Evolutionary conservation across 2,329 filamentous ascomycete species (phyloP).

Genomic region (Aspergillus sp.): DNA sequence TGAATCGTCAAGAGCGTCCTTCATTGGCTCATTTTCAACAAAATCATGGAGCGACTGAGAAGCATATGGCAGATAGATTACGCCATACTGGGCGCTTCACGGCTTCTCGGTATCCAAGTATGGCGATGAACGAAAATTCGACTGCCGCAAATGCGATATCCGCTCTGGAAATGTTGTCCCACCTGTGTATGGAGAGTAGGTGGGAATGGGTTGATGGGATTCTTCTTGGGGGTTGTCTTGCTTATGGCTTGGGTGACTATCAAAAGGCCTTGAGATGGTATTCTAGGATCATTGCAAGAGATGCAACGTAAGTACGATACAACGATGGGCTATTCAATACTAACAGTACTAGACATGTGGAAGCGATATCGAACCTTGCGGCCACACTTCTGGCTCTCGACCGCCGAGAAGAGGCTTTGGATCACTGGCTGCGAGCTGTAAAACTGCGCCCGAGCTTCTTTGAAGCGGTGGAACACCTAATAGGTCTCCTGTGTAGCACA

Average conservation of each 20-base stretch:
- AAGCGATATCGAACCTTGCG: constrained; percentile 89
- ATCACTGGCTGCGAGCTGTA: constrained; percentile 80
- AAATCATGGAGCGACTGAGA: constrained; percentile 18
- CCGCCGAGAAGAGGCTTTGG: constrained; percentile 76
- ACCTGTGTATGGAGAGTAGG: constrained; percentile 70
- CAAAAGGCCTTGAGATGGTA: constrained; percentile 58
- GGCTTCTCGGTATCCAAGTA: constrained; percentile 28
- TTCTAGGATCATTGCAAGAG: constrained; percentile 52
- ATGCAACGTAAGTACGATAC: constrained; percentile 46
- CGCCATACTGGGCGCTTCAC: constrained; percentile 28
- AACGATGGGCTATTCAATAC: constrained; percentile 9
- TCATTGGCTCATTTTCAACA: constrained; percentile 20
- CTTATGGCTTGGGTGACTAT: constrained; percentile 84
- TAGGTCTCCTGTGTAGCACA: constrained; percentile 77
- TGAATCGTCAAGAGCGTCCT: constrained; percentile 17
- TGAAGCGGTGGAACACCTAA: constrained; percentile 90
- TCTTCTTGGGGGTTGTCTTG: constrained; percentile 82
- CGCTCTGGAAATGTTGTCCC: constrained; percentile 67
- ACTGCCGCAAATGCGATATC: constrained; percentile 56
- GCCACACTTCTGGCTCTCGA: constrained; percentile 82
- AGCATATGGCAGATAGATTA: constrained; percentile 24
- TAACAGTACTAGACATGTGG: constrained; percentile 64
- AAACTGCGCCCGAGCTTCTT: constrained; percentile 81
- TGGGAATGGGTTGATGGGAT: constrained; percentile 95
- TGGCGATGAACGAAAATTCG: constrained; percentile 31